Evolutionary conservation across 257 asterid genomes (phyloP).

Genomic region (Nicotiana undulata): DNA sequence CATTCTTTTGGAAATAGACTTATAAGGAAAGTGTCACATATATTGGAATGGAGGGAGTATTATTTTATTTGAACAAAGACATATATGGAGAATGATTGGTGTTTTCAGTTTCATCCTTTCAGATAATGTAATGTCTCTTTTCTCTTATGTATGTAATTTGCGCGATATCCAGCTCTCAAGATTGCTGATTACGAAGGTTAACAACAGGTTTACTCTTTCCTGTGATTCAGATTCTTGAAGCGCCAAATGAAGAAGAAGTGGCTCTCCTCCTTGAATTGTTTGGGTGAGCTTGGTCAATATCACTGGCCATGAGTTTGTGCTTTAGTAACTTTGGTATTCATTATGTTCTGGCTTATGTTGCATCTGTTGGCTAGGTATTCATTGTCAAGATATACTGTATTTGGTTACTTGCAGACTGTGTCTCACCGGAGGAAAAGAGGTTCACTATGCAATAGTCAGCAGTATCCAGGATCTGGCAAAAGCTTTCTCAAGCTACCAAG

Average conservation of each 20-base stretch:
- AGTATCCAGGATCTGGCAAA: slow-evolving; percentile 96
- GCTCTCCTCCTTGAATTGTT: slow-evolving; percentile 79
- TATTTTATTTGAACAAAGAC: neutral
- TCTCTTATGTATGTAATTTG: neutral
- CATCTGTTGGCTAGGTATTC: neutral
- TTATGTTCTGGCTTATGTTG: neutral
- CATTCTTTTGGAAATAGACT: no score
- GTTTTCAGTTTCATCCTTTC: neutral
- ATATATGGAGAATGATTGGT: neutral
- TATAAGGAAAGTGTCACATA: no score
- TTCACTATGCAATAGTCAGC: slow-evolving; percentile 89
- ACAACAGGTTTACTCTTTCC: slow-evolving; percentile 15
- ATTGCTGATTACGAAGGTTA: slow-evolving; percentile 14
- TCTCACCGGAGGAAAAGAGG: slow-evolving; percentile 91
- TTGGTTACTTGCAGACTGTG: slow-evolving; percentile 58
- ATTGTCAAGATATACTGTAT: slow-evolving; percentile 16
- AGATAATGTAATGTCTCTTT: neutral
- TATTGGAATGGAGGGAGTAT: no score
- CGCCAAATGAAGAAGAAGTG: slow-evolving; percentile 92
- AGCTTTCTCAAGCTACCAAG: slow-evolving; percentile 73
- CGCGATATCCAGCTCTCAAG: neutral
- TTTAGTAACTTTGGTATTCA: neutral
- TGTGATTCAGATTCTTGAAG: slow-evolving; percentile 74
- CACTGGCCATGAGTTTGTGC: neutral
- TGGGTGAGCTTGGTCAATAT: slow-evolving; percentile 41